Base-by-base conservation (phyloP, 208 protist species). In the Trypanosoma caninum region DNA sequence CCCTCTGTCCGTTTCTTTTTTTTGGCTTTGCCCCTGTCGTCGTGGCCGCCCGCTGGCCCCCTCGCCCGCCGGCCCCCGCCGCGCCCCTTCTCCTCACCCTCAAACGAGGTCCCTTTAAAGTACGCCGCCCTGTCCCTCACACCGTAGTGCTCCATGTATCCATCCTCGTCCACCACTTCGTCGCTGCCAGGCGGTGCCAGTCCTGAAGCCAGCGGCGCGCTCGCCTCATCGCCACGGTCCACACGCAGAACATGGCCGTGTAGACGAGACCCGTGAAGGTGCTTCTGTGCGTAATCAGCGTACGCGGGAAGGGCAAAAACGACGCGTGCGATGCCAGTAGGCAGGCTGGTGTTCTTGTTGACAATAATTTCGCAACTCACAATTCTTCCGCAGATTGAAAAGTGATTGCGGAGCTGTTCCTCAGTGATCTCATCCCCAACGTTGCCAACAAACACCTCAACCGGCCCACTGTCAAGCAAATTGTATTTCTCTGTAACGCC, bases 401-500 rank as follows among this genome's bases (percentile, higher is more conserved):
- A 89, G 72, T 95, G 89, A 47, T 80, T 65, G 33, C 80, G 82
- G 46, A 95, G 80, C 62, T 90, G 80, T 56, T 75, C 60, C 57
- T 78, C 82, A 34, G 89, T 91, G 52, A 90, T 65, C 59, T 87
- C 76, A 6, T 93, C 86, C 27, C 72, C 76, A 25, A 95, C 28
- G 71, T 90, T 90, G 35, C 89, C 89, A 7, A 95, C 80, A 65
- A 84, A 93, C 18, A 95, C 63, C 64, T 95, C 85, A 7, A 53
- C 52, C 8, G 85, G 69, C 40, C 89, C 89, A 14, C 80, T 47
- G 56, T 93, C 89, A 18, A 90, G 77, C 45, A 90, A 53, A 54
- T 95, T 77, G 73, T 93, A 95, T 75, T 91, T 91, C 22, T 76
- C 74, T 28, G 83, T 92, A 30, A 76, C 68, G 18, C 84, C 88